Evolutionary conservation across 164 flowering plant genomes (phyloP), one percentile per base, ranked within the genome.

Genomic region (Vitis riparia): DNA sequence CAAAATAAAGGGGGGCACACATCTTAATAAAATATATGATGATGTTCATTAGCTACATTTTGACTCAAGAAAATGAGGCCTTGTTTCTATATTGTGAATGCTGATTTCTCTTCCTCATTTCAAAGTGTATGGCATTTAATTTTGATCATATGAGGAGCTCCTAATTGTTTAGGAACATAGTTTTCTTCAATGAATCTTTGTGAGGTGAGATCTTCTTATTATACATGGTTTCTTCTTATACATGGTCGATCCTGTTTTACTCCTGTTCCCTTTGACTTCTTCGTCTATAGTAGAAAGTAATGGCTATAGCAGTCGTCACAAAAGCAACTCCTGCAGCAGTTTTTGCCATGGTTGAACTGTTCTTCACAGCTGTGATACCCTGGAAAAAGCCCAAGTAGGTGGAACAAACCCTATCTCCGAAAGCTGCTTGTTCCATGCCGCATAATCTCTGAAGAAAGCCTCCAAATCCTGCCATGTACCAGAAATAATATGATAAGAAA

Each of bases 391-490:
- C 29, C 8, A 63, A 66, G 55, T 32, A 17, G 73, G 56, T 51
- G 88, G 86, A n/a, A n/a, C n/a, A n/a, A 11, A 92, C 48, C 98
- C 95, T n/a, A 94, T 85, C 75, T 92, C 99, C 8, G 99, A 92
- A 16, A 95, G 91, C 63, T 88, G 90, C 86, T 91, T 90, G 84
- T 92, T 97, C n/a, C 97, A 86, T 57, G 55, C 84, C 2, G 97
- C 97, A 76, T 91, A 95, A 78, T 92, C 98, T 69, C 63, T 63
- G 75, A 95, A 95, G 83, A 92, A 95, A 29, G 83, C 83, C 59
- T 93, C 97, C 75, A 90, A 90, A 71, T 90, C 88, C 95, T 91
- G 84, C 68, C 63, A 66, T 9, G 55, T 15, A 23, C 23, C 23
- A 23, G 10, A 68, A 62, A 11, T 5, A 55, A 51, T 5, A 47